A percentile compares a stretch with the other conserved stretches of the same genome.
These are phyloP conservation scores for Linum lewisii DNA, from an alignment of 345 rosid genomes.

Conservation along the genomic window DNA sequence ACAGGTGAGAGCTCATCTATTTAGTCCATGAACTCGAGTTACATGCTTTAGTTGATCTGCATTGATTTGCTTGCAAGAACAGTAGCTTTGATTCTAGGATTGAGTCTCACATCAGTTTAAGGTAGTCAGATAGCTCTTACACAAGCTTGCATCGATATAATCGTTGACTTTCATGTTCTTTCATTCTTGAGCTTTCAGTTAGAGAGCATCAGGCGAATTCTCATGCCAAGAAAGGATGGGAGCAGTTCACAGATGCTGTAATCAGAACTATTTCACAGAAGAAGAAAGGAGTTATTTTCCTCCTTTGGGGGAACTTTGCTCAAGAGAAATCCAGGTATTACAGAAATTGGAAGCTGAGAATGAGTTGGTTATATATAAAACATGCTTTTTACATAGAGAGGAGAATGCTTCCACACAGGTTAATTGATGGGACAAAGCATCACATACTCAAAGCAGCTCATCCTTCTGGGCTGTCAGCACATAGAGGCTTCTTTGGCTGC, in stretches of 20 bases:
- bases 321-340: conserved; percentile 75
- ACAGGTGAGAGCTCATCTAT: conserved; percentile 47
- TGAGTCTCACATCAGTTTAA: too few relatives aligned
- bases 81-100: too few relatives aligned
- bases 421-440: conserved; percentile 79
- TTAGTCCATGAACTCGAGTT: background rate
- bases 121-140: too few relatives aligned
- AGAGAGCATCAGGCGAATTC: conserved; percentile 83
- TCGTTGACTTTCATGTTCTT: background rate
- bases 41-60: background rate
- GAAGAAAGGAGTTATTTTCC: conserved; percentile 88
- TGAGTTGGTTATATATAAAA: background rate
- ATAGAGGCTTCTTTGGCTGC: conserved; percentile 95
- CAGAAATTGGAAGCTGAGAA: too few relatives aligned
- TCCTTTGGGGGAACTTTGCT: conserved; percentile 95
- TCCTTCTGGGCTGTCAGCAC: conserved; percentile 98
- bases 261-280: conserved; percentile 64
- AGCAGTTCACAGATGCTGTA: conserved; percentile 84
- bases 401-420: conserved; percentile 31
- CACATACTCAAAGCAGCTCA: conserved; percentile 93
- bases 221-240: conserved; percentile 99
- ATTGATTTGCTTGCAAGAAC: background rate
- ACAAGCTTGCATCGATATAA: background rate
- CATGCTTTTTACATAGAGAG: background rate
- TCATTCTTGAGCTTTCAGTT: conserved; percentile 32